Conservation (phyloP, 345 rosid species). For the Ceriops zippeliana region DNA sequence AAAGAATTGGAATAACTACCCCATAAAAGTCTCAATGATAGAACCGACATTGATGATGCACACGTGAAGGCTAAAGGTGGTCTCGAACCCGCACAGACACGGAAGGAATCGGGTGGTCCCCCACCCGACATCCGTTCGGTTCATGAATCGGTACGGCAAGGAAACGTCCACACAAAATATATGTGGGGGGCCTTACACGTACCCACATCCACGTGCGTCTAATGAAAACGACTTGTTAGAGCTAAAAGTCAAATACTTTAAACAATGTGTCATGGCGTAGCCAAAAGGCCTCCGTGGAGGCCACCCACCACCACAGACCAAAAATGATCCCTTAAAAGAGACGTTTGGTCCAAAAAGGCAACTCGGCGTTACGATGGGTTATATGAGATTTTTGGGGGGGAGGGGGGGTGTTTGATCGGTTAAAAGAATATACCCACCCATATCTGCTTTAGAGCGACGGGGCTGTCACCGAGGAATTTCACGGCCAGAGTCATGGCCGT, state of each 20-base stretch:
- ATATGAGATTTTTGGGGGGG: too few species aligned
- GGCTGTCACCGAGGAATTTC: slow-evolving; percentile 66
- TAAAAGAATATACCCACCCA: slow-evolving; percentile 41
- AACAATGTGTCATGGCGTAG: background rate
- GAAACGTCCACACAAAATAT: slow-evolving; percentile 8
- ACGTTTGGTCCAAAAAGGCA: slow-evolving; percentile 34
- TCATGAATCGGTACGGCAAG: slow-evolving; percentile 39
- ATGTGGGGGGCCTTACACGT: slow-evolving; percentile 12
- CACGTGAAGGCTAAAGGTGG: slow-evolving; percentile 10
- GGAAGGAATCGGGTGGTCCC: slow-evolving; percentile 40
- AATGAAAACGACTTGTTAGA: slow-evolving; percentile 32
- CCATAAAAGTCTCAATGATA: background rate
- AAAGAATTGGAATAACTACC: too few species aligned
- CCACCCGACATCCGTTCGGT: slow-evolving; percentile 40
- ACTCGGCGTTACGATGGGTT: background rate
- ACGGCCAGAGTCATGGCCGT: slow-evolving; percentile 86
- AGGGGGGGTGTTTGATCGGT: too few species aligned
- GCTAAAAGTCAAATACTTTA: slow-evolving; percentile 35
- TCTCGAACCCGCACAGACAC: slow-evolving; percentile 31
- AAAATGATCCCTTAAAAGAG: slow-evolving; percentile 21
- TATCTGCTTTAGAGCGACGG: slow-evolving; percentile 55
- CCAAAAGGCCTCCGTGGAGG: background rate
- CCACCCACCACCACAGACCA: background rate
- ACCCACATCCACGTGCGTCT: slow-evolving; percentile 45
- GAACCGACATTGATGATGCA: background rate